Percentiles rank a stretch among this genome's conserved stretches.
Evolutionary conservation across 306 rosid genomes (phyloP).

Genomic region (Senna siamea): DNA sequence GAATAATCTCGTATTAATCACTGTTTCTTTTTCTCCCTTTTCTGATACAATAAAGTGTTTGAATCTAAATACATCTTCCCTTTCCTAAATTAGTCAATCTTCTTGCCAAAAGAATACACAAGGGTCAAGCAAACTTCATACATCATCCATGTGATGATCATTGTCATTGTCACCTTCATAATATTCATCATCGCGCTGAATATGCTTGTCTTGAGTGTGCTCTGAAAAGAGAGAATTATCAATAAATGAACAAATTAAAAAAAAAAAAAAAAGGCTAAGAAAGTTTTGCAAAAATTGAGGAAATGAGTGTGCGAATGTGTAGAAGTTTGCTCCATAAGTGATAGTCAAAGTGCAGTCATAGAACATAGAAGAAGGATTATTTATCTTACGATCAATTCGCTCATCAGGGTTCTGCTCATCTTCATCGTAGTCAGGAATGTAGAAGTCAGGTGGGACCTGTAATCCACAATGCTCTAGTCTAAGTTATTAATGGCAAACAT

Average conservation of each 20-base stretch:
- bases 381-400: conserved; percentile 83
- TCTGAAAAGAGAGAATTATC: conserved; percentile 54
- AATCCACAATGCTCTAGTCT: conserved; percentile 33
- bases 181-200: conserved; percentile 91
- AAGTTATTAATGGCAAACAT: neutral
- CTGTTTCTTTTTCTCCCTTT: neutral
- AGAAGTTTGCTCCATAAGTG: neutral
- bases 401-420: conserved; percentile 96
- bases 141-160: conserved; percentile 78
- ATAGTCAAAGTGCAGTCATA: neutral
- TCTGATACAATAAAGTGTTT: neutral
- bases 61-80: conserved; percentile 39
- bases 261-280: neutral
- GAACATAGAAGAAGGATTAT: neutral
- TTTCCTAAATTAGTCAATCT: conserved; percentile 14
- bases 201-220: conserved; percentile 87
- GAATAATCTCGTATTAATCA: neutral
- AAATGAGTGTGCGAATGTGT: neutral
- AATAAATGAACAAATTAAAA: neutral
- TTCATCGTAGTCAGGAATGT: conserved; percentile 91
- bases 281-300: neutral
- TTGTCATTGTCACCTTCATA: conserved; percentile 92
- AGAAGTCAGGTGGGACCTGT: conserved; percentile 98
- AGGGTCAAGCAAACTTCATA: conserved; percentile 35
- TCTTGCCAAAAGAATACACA: conserved; percentile 6